These are phyloP conservation scores for Neofusicoccum sp. DNA, from an alignment of 2,329 filamentous ascomycete genomes.

Conservation along the genomic window DNA sequence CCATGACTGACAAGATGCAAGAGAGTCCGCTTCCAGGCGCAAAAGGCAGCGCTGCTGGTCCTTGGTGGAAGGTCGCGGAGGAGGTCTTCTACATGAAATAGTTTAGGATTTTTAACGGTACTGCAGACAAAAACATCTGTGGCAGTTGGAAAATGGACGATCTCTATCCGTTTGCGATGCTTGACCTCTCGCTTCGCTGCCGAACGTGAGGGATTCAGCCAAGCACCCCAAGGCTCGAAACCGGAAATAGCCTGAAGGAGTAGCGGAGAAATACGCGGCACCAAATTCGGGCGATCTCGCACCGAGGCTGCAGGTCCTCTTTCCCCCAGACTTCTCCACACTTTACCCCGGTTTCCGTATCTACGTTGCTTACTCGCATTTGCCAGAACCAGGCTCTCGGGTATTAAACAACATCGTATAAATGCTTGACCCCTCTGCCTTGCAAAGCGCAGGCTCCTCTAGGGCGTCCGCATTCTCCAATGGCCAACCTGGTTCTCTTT, in stretches of 20 bases:
- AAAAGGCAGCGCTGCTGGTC: slow-evolving; percentile 57
- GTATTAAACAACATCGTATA: neutral
- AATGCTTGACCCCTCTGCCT: neutral
- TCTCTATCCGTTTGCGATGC: too few relatives aligned
- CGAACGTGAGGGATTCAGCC: neutral
- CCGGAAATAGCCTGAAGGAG: neutral
- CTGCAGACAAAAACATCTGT: neutral
- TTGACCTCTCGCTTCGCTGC: neutral
- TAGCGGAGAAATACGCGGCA: slow-evolving; percentile 5
- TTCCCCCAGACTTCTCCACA: slow-evolving; percentile 14
- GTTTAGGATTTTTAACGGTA: neutral
- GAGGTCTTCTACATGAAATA: slow-evolving; percentile 58
- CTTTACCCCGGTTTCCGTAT: slow-evolving; percentile 1
- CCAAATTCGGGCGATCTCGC: neutral
- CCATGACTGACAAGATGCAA: slow-evolving; percentile 75
- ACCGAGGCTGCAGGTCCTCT: slow-evolving; percentile 9
- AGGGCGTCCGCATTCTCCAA: neutral
- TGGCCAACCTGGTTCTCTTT: neutral
- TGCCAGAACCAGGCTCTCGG: neutral
- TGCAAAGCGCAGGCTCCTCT: neutral
- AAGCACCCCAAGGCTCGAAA: neutral
- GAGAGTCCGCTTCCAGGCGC: slow-evolving; percentile 59
- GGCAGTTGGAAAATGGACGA: too few relatives aligned
- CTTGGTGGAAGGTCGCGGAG: slow-evolving; percentile 68
- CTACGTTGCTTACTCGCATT: neutral